Evolutionary conservation across 495 filamentous ascomycete species (phyloP), one percentile per base, ranked within the genome.

Genomic region (Podospora pseudocomata): DNA sequence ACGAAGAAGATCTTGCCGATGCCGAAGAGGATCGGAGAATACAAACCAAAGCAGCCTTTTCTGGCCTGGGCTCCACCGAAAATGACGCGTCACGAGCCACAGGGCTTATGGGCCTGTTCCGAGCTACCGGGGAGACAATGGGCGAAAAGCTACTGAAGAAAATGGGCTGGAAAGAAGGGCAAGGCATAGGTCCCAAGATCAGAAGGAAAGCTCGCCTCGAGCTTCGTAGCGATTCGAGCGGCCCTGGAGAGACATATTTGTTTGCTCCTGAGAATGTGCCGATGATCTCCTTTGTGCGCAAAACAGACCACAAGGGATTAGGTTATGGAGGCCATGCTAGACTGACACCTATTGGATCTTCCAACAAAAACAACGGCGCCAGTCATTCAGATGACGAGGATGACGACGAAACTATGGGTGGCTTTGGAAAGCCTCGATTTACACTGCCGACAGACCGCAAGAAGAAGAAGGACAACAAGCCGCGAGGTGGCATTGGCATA

Each of bases 101-200:
- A 7, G 82, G 86, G 39, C 80, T 97, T 30, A 87, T 92, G 80
- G 93, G 93, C 73, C 75, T 97, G 0, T 86, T 97, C 71, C 87
- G 87, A 55, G 77, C 84, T 9, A 85, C 86, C 13, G 92, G 93
- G 20, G 93, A 96, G 65, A 97, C 92, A 0, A 94, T 96, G 85
- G 95, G 95, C 16, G 85, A 91, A 23, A 96, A 92, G 72, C 81
- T 99, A 4, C 79, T 97, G 70, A 92, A 90, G 77, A 91, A 86
- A 74, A 98, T 99, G 96, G 95, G 95, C 15, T 99, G 96, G 95
- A 90, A 90, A 68, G 91, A 93, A 64, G 95, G 93, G 0, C 93
- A 97, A 75, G 95, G 96, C 1, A 86, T 98, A 63, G 96, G 95
- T 2, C 93, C 93, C 34, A 96, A 92, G 75, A 80, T 96, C n/a